A percentile compares a stretch with the other conserved stretches of the same genome.
Evolutionary conservation across 2,329 filamentous ascomycete genomes (phyloP).

Genomic region (Canariomyces notabilis): DNA sequence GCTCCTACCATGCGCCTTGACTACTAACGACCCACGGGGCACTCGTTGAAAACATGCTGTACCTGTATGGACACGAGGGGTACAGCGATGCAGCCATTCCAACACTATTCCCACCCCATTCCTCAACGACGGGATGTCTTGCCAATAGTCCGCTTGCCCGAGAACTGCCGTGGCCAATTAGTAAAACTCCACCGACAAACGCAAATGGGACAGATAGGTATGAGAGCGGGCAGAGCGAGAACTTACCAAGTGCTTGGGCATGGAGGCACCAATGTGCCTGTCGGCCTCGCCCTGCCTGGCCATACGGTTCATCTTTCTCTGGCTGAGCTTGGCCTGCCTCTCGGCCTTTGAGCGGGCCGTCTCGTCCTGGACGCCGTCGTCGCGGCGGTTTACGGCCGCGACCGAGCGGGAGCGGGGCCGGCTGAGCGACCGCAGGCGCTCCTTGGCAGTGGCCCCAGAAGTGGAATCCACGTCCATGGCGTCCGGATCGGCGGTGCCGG

Average conservation of each 20-base stretch:
- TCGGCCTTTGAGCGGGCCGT: constrained; percentile 71
- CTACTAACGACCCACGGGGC: too few relatives aligned
- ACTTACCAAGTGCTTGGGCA: constrained; percentile 88
- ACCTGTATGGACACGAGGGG: too few relatives aligned
- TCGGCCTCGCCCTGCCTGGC: constrained; percentile 95
- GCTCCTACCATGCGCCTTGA: too few relatives aligned
- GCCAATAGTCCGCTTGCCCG: constrained; percentile 90
- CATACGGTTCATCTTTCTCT: constrained; percentile 99
- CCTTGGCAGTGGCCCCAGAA: constrained; percentile 40
- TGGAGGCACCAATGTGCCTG: constrained; percentile 73
- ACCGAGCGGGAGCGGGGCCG: constrained; percentile 58
- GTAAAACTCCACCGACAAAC: constrained; percentile 34
- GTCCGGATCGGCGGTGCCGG: constrained; percentile 59
- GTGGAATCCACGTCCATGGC: constrained; percentile 67
- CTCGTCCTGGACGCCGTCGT: constrained; percentile 71
- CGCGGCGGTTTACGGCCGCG: constrained; percentile 58
- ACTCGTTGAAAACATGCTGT: too few relatives aligned
- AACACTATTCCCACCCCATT: not conserved
- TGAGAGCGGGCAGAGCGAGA: constrained; percentile 23
- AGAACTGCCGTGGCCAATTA: constrained; percentile 49
- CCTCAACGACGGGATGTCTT: constrained; percentile 67
- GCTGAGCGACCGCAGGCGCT: constrained; percentile 68
- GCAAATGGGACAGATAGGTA: too few relatives aligned
- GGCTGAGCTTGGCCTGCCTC: constrained; percentile 77
- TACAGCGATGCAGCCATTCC: not conserved